Evolutionary conservation across 1,284 basidiomycete genomes (phyloP), one percentile per base, ranked within the genome.

Genomic region (Naganishia sp.): DNA sequence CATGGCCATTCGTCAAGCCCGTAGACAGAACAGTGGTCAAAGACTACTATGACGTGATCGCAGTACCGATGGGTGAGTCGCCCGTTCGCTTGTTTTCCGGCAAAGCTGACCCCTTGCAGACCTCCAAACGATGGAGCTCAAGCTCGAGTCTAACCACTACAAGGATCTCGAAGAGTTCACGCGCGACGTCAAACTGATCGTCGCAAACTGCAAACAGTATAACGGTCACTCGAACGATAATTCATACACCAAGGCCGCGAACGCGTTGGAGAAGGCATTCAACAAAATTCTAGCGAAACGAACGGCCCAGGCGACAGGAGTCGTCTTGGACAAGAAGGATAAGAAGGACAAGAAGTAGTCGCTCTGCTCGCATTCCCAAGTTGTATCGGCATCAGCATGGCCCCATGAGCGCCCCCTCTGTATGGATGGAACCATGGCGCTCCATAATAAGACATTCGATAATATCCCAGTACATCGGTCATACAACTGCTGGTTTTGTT

Each of bases 11-110:
- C 56, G 63, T 71, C 13, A 75, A 76, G 63, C 77, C 79, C 5
- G 94, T 99, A 58, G 89, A 90, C 74, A 82, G 78, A 1, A 86
- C 88, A 21, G 92, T 96, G 69, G 95, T 96, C 2, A 76, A 84
- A 5, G 95, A 97, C 76, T 99, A 99, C 76, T 92, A 94, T 77
- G 87, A 91, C 21, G 88, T 94, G 60, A 90, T 98, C 77, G 90
- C 88, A 73, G 83, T 89, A 65, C 95, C 95, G 0, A 98, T 99
- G 94, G 94, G 93, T 93, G 71, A 67, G 87, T 82, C 6, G 5
- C 2, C 13, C 3, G n/a, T 32, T 2, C 45, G 28, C 25, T 9
- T 7, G 23, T 13, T 2, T 15, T 46, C 6, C 9, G 17, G 21
- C 10, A 32, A 43, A 52, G 7, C 54, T n/a, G 63, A 58, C 28